phyloP scores from a whole-genome alignment of 2,329 filamentous ascomycete genomes.

The Stemphylium lycopersici region DNA sequence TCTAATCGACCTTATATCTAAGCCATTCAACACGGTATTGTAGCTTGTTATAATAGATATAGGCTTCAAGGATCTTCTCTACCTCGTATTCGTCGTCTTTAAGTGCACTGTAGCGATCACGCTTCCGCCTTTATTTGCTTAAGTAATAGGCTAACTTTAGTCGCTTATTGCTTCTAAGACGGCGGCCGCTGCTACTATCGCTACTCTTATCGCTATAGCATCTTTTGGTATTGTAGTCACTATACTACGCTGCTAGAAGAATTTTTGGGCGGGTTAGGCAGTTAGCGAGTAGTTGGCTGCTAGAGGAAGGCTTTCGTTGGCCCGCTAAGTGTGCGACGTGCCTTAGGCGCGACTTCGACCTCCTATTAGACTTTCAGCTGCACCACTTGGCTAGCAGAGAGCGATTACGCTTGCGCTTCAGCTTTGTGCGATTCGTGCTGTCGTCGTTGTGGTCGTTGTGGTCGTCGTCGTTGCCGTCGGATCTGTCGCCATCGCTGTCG shows the following conservation, averaged over 20 bases:
- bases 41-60: not conserved
- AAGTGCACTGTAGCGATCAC: not conserved
- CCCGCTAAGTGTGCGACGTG: too few relatives aligned
- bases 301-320: too few relatives aligned
- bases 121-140: constrained; percentile 2
- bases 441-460: constrained; percentile 6
- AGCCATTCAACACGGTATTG: constrained; percentile 8
- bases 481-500: constrained; percentile 9
- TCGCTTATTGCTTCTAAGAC: not conserved
- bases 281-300: too few relatives aligned
- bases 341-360: constrained; percentile 4
- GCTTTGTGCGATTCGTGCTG: constrained; percentile 9
- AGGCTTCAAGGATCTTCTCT: constrained; percentile 4
- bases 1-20: constrained; percentile 1
- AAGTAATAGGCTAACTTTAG: not conserved
- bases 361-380: too few relatives aligned
- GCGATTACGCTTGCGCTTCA: constrained; percentile 14
- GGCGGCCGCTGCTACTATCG: not conserved
- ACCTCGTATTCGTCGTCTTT: constrained; percentile 8
- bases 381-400: not conserved
- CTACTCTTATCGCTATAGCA: constrained; percentile 5
- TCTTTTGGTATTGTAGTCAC: constrained; percentile 2
- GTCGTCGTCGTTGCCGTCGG: not conserved
- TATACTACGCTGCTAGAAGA: not conserved
- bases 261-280: too few relatives aligned